Base-by-base conservation (phyloP, 2,329 filamentous ascomycete genomes). In the Fusarium haematococcum region DNA sequence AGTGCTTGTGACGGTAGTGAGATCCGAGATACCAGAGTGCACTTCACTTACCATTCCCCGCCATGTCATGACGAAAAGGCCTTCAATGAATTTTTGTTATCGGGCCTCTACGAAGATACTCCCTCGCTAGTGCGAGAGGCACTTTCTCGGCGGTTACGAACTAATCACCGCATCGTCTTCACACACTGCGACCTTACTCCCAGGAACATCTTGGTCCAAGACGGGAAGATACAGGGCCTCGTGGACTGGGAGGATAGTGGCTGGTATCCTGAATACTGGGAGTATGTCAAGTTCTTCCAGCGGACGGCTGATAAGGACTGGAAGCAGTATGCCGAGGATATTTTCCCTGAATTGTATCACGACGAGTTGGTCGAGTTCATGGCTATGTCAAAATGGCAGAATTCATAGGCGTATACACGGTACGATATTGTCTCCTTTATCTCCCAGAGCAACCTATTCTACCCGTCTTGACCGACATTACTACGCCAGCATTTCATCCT, bases 131-230 rank as follows among this genome's bases (percentile, higher is more conserved):
- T 50, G 3, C 45, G 25, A 18, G 45, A 50, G 2, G 45, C 45
- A 2, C 2, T 50, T 4, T 13, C 45, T 30, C 45, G 25, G 1
- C 25, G 45, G 25, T 2, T 50, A 18, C 25, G 25, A n/a, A n/a
- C 45, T 13, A 37, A 76, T 20, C 79, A 84, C 70, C 74, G 74
- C n/a, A 76, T 83, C 35, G 81, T 85, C 1, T 85, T 90, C 68
- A 87, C 87, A 2, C 87, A 90, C 79, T 84, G 84, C 4, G 88
- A 90, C 75, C 80, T 90, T 13, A 81, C 80, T 11, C 82, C 81
- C 4, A 72, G 84, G 4, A 88, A 88, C 63, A 86, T 88, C 33
- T 67, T 88, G 5, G 79, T 83, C 3, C 69, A 78, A 2, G 83
- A 81, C 4, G 83, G 83, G 18, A 77, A 81, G 9, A 79, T 87